Evolutionary conservation across 2,329 filamentous ascomycete species (phyloP).

Genomic region (Alternaria longipes): DNA sequence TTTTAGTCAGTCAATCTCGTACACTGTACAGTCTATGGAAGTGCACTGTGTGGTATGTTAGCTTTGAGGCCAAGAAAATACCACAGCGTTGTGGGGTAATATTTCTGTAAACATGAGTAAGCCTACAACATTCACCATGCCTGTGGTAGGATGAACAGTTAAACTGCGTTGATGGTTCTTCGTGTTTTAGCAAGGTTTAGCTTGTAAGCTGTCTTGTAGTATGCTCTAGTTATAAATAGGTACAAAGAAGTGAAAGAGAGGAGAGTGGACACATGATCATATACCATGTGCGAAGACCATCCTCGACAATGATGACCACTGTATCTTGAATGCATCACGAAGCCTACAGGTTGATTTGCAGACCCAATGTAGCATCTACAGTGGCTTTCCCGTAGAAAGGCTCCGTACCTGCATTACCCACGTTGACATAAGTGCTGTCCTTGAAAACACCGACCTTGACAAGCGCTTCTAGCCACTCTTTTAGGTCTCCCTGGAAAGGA

Average conservation of each 20-base stretch:
- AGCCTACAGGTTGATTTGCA: constrained; percentile 29
- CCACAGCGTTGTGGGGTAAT: not conserved
- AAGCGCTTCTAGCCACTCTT: constrained; percentile 54
- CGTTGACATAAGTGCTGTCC: constrained; percentile 54
- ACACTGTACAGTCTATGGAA: not conserved
- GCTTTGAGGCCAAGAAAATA: not conserved
- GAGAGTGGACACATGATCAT: not conserved
- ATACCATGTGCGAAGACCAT: not conserved
- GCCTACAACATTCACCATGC: not conserved
- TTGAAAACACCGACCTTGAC: constrained; percentile 51
- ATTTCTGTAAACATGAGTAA: not conserved
- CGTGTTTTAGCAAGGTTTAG: not conserved
- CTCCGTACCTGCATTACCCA: constrained; percentile 53
- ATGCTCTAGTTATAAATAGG: not conserved
- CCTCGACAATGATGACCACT: not conserved
- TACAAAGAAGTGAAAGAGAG: not conserved
- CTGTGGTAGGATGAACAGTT: not conserved
- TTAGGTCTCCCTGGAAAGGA: constrained; percentile 52
- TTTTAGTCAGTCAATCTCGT: not conserved
- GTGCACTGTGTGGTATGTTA: not conserved
- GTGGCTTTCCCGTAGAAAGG: constrained; percentile 33
- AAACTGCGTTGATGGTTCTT: not conserved
- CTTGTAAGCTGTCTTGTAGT: not conserved
- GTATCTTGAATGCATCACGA: not conserved
- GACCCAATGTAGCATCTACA: constrained; percentile 29